Evolutionary conservation across 805 yeast genomes (phyloP), one percentile per base, ranked within the genome.

Genomic region (Candida namnaoensis): DNA sequence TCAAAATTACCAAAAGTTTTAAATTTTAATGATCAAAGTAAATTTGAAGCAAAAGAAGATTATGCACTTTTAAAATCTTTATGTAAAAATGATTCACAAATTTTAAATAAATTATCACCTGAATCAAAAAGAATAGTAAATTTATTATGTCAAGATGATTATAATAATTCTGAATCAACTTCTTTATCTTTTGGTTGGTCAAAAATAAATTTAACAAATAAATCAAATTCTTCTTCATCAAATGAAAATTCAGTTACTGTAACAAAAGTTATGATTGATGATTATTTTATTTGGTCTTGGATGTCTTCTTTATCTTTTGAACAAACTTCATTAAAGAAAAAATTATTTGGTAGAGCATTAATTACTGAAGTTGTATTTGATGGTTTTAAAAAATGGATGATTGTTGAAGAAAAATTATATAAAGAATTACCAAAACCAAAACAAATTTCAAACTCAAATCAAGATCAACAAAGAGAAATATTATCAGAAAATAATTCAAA

Each of bases 251-350:
- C 7, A 26, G 28, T 26, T 10, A 26, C 10, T 51, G 69, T 85
- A 9, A 64, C 75, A 8, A 72, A 84, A 44, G 81, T 84, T 1
- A 72, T 85, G 6, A 76, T 88, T 15, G 95, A 86, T 58, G 96
- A 88, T 58, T 88, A 83, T 58, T 88, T 81, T 54, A 85, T 87
- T 27, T 88, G 96, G 96, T 76, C 95, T 1, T 88, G 96, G 96
- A 66, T 87, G 53, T 77, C 88, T 1, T 74, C 88, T 2, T 57
- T 87, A 24, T 86, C 86, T 0, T 71, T 79, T 30, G 96, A 88
- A 55, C 83, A 85, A 54, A 76, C 88, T 0, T 68, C 72, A 30
- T 60, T 66, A 24, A 78, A 78, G 50, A 83, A 83, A 57, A 72
- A 73, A 30, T 59, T 81, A 2, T 88, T 88, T 65, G 96, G 96